Conservation (phyloP, 495 filamentous ascomycete species). For the Lasiosphaeria hispida region DNA sequence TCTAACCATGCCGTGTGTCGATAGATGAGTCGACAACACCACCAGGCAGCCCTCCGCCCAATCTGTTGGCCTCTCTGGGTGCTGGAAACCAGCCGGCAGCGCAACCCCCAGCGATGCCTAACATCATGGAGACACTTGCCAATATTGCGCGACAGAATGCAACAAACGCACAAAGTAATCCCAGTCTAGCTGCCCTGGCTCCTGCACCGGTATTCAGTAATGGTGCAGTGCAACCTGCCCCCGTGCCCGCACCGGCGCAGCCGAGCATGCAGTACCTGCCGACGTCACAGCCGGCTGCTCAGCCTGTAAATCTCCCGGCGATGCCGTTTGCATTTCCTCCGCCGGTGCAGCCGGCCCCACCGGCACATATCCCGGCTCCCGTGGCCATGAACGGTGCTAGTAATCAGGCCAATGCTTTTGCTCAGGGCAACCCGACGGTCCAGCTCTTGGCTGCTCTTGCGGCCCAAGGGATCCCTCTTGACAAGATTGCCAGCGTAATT, state of each 20-base stretch:
- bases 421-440: constrained; percentile 38
- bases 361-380: constrained; percentile 41
- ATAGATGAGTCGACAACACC: constrained; percentile 75
- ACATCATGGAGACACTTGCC: constrained; percentile 77
- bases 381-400: constrained; percentile 39
- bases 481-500: constrained; percentile 48
- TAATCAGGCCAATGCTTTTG: constrained; percentile 38
- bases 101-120: constrained; percentile 38
- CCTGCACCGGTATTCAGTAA: constrained; percentile 22
- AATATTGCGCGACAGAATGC: constrained; percentile 81
- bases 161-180: constrained; percentile 56
- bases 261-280: constrained; percentile 24
- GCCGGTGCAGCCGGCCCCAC: constrained; percentile 11
- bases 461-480: constrained; percentile 43
- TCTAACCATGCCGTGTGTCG: constrained; percentile 41
- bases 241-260: constrained; percentile 18
- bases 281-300: constrained; percentile 40
- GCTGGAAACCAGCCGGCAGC: constrained; percentile 18
- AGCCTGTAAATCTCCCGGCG: constrained; percentile 58
- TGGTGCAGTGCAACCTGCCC: constrained; percentile 19
- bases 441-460: constrained; percentile 50
- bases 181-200: constrained; percentile 44
- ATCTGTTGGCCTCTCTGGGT: constrained; percentile 27
- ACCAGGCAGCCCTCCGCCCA: constrained; percentile 68
- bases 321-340: constrained; percentile 40